These are phyloP conservation scores for Acanthamoeba comandoni DNA, from an alignment of 208 protist species.

Conservation along the genomic window DNA sequence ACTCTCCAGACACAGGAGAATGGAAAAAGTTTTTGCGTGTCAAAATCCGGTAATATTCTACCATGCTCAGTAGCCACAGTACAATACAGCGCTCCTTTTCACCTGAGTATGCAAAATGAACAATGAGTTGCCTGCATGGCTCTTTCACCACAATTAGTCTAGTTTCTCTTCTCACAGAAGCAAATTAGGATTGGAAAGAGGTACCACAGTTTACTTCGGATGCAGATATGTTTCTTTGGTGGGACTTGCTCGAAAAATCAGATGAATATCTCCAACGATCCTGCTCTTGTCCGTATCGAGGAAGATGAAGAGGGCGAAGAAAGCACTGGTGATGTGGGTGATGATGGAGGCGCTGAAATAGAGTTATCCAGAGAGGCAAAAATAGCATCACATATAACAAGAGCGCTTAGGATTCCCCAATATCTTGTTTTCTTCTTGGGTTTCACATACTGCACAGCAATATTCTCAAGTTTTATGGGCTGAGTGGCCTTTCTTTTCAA, in stretches of 20 bases:
- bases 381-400: slow-evolving; percentile 48
- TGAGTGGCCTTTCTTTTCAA: neutral
- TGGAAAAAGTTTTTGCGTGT: slow-evolving; percentile 51
- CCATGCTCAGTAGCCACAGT: slow-evolving; percentile 36
- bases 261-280: neutral
- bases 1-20: neutral
- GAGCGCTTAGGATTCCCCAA: slow-evolving; percentile 5
- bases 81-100: slow-evolving; percentile 12
- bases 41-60: slow-evolving; percentile 37
- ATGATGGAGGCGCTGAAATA: neutral
- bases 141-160: too few species aligned
- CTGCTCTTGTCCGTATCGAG: too few species aligned
- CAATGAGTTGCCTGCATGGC: too few species aligned
- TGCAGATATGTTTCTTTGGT: too few species aligned
- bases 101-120: neutral
- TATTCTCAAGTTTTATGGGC: neutral
- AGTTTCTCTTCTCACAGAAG: too few species aligned
- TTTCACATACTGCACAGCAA: neutral
- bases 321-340: too few species aligned
- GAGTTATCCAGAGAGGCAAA: neutral
- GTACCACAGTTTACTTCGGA: neutral
- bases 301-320: too few species aligned
- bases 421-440: neutral
- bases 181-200: neutral
- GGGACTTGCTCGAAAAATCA: neutral